Evolutionary conservation across 2,329 filamentous ascomycete species (phyloP).

Genomic region (Hypoxylon sp.): DNA sequence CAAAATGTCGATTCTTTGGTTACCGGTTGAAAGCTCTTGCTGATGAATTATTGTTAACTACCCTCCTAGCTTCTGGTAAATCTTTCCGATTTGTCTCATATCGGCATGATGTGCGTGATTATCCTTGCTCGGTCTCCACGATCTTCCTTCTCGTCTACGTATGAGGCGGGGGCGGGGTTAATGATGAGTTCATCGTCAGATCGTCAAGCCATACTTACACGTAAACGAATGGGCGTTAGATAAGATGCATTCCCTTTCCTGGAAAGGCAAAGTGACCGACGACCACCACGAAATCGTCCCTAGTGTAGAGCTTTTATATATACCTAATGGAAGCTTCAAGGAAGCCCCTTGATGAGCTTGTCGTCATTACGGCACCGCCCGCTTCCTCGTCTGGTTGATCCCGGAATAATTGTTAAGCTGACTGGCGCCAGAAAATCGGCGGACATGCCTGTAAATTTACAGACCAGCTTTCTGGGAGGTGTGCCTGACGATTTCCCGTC

Average conservation of each 20-base stretch:
- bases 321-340: conserved; percentile 17
- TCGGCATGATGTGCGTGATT: conserved; percentile 47
- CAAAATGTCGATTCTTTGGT: conserved; percentile 10
- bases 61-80: conserved; percentile 30
- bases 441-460: conserved; percentile 17
- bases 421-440: conserved; percentile 24
- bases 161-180: conserved; percentile 44
- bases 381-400: conserved; percentile 35
- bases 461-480: conserved; percentile 36
- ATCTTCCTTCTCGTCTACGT: conserved; percentile 38
- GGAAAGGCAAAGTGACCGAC: conserved; percentile 23
- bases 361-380: conserved; percentile 42
- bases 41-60: conserved; percentile 15
- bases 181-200: conserved; percentile 46
- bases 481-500: conserved; percentile 44
- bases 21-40: conserved; percentile 13
- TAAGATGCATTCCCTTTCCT: conserved; percentile 30
- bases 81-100: conserved; percentile 43
- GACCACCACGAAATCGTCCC: conserved; percentile 21
- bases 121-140: conserved; percentile 43
- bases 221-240: conserved; percentile 36
- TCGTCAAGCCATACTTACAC: conserved; percentile 43
- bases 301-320: conserved; percentile 9
- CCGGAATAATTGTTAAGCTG: conserved; percentile 19
- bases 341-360: conserved; percentile 21